These are phyloP conservation scores for Trichoderma koningiopsis DNA, from an alignment of 2,329 filamentous ascomycete genomes.

Conservation along the genomic window DNA sequence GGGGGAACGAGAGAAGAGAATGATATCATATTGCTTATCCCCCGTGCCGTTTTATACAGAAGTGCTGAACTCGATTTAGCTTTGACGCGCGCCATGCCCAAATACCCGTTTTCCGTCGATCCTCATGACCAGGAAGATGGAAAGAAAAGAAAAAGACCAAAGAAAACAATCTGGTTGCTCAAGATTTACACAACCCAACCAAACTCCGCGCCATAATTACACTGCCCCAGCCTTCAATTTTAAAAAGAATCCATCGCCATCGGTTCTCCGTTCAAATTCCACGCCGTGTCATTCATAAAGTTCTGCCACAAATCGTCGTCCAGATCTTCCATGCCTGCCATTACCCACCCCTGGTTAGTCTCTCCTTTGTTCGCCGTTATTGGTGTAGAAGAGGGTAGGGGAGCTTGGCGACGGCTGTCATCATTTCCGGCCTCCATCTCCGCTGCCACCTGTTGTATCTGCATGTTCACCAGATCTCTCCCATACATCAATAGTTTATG, in stretches of 20 bases:
- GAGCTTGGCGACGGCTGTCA: background rate
- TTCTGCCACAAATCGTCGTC: constrained; percentile 35
- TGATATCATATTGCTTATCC: background rate
- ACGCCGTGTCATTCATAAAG: constrained; percentile 33
- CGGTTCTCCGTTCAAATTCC: constrained; percentile 36
- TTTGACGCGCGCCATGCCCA: background rate
- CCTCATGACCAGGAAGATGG: background rate
- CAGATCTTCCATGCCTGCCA: constrained; percentile 33
- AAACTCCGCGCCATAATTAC: background rate
- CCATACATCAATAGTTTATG: constrained; percentile 37
- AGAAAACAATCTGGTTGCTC: background rate
- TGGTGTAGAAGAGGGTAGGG: background rate
- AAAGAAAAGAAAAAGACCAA: too few species aligned
- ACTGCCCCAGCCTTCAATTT: background rate
- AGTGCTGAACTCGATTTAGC: background rate
- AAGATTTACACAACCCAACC: background rate
- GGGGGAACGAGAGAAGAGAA: background rate
- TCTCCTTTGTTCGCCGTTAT: constrained; percentile 22
- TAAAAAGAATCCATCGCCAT: constrained; percentile 30
- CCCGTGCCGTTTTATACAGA: background rate
- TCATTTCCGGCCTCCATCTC: constrained; percentile 25
- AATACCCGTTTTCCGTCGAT: background rate
- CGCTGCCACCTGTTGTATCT: constrained; percentile 32
- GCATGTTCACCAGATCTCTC: constrained; percentile 36
- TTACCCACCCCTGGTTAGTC: constrained; percentile 29